Evolutionary conservation across 805 yeast genomes (phyloP).

Genomic region (Pichia thaimueangensis): DNA sequence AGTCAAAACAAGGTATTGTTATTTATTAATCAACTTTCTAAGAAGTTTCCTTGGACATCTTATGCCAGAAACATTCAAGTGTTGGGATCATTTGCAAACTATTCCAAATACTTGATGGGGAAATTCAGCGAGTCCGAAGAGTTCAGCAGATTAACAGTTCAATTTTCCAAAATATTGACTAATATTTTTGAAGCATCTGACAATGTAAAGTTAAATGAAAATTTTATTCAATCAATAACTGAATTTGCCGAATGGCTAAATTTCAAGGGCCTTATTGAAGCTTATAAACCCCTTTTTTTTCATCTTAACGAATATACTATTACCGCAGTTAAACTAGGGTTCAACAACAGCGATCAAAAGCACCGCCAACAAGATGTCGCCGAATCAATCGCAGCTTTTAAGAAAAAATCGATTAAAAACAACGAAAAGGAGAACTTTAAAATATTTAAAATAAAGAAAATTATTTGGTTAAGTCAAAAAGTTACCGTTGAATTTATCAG

Average conservation of each 20-base stretch:
- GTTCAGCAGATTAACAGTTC: constrained; percentile 15
- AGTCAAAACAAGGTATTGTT: constrained; percentile 24
- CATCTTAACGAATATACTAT: constrained; percentile 4
- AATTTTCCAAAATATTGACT: constrained; percentile 20
- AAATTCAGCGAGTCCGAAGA: constrained; percentile 1
- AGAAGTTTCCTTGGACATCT: constrained; percentile 22
- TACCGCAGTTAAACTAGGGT: constrained; percentile 3
- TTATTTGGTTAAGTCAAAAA: constrained; percentile 29
- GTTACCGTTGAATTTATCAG: constrained; percentile 21
- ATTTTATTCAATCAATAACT: constrained; percentile 15
- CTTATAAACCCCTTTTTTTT: neutral
- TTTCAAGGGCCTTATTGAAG: neutral
- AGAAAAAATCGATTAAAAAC: neutral
- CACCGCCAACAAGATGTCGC: neutral
- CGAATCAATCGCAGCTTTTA: neutral
- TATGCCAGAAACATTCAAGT: constrained; percentile 14
- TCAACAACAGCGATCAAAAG: neutral
- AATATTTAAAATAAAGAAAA: constrained; percentile 22
- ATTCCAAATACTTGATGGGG: constrained; percentile 7
- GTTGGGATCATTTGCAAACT: constrained; percentile 14
- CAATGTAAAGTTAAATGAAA: constrained; percentile 13
- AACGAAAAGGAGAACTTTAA: constrained; percentile 13
- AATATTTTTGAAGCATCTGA: constrained; percentile 14
- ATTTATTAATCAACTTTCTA: constrained; percentile 22
- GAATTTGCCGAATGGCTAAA: constrained; percentile 14